These are phyloP conservation scores for Phialophora verrucosa DNA, from an alignment of 2,329 filamentous ascomycete species.

Conservation along the genomic window DNA sequence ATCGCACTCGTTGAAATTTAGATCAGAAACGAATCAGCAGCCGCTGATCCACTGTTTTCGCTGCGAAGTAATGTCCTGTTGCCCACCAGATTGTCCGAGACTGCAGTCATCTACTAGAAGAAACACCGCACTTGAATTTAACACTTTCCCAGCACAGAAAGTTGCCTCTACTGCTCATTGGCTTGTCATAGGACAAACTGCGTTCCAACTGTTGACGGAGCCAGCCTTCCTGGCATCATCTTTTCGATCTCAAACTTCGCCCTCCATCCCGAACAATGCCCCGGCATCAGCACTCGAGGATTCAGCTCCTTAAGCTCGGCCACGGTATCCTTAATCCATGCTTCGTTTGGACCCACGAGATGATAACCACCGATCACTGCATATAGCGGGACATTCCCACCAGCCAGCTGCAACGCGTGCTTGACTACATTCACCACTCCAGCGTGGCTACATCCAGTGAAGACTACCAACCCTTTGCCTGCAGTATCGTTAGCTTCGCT, in stretches of 20 bases:
- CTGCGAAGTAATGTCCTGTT: background rate
- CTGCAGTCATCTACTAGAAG: background rate
- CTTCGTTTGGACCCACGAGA: conserved; percentile 54
- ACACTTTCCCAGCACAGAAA: background rate
- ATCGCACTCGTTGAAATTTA: too few species aligned
- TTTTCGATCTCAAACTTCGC: conserved; percentile 61
- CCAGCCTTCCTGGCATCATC: conserved; percentile 57
- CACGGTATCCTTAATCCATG: conserved; percentile 54
- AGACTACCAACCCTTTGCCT: conserved; percentile 61
- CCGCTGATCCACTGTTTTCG: too few species aligned
- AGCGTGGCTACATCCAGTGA: conserved; percentile 63
- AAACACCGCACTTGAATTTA: background rate
- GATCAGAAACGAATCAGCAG: too few species aligned
- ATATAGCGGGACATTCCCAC: conserved; percentile 50
- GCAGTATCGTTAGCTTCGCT: background rate
- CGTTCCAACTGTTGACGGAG: conserved; percentile 59
- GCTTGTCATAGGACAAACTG: conserved; percentile 46
- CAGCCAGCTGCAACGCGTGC: conserved; percentile 52
- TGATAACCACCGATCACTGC: conserved; percentile 62
- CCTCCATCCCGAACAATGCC: conserved; percentile 63
- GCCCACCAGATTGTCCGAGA: background rate
- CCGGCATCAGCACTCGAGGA: conserved; percentile 58
- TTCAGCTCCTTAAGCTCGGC: conserved; percentile 56
- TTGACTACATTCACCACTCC: conserved; percentile 60
- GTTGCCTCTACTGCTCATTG: background rate